A percentile compares a stretch with the other conserved stretches of the same genome.
Evolutionary conservation across 164 flowering plant species (phyloP).

Genomic region (Aristolochia contorta): DNA sequence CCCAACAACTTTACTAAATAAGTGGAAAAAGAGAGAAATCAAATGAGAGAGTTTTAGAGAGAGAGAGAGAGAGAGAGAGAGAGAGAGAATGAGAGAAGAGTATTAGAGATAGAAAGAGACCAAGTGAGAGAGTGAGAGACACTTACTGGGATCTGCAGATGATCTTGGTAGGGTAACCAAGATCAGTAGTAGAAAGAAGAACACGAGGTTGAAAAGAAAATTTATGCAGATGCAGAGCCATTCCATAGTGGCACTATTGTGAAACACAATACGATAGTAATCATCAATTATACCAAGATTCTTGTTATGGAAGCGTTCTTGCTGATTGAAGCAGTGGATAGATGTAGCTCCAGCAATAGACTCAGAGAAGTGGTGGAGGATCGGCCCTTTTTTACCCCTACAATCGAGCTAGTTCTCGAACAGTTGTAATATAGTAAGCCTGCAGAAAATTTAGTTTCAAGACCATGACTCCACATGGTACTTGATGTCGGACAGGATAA

Average conservation of each 20-base stretch:
- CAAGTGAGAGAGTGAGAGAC: no score
- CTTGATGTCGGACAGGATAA: no score
- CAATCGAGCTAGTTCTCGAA: slow-evolving; percentile 82
- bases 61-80: no score
- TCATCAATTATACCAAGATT: slow-evolving; percentile 42
- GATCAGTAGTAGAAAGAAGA: slow-evolving; percentile 64
- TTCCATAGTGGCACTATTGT: slow-evolving; percentile 69
- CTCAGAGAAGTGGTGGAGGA: slow-evolving; percentile 76
- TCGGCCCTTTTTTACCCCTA: slow-evolving; percentile 56
- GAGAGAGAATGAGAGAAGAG: no score
- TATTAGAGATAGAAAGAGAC: no score
- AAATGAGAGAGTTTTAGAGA: no score
- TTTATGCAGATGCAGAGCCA: slow-evolving; percentile 75
- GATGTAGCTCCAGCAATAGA: slow-evolving; percentile 53
- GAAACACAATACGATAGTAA: slow-evolving; percentile 55
- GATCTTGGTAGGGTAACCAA: slow-evolving; percentile 61
- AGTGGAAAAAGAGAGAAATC: neutral
- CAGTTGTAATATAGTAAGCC: slow-evolving; percentile 73
- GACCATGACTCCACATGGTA: no score
- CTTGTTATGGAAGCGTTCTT: slow-evolving; percentile 40
- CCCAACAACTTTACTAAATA: neutral
- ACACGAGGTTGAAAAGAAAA: slow-evolving; percentile 66
- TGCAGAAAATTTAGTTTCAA: slow-evolving; percentile 15
- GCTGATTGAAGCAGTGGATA: slow-evolving; percentile 66
- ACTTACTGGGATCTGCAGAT: slow-evolving; percentile 73